Evolutionary conservation across 2,329 filamentous ascomycete genomes (phyloP).

Genomic region (Eutypella sp.): DNA sequence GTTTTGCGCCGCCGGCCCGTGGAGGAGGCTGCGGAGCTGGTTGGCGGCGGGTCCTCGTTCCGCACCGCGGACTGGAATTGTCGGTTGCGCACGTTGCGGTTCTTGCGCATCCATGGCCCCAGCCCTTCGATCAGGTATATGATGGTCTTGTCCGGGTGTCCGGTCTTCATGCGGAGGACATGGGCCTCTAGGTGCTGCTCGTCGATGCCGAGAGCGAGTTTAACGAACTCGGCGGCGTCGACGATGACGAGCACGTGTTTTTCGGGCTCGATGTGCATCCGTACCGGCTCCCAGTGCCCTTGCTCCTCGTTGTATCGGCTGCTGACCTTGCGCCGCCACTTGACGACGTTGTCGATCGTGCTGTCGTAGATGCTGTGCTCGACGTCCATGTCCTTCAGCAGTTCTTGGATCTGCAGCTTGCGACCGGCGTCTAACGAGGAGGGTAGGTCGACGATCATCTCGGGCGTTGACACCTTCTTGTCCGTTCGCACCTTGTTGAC

Average conservation of each 20-base stretch:
- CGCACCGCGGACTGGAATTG: constrained; percentile 63
- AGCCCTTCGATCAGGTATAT: constrained; percentile 73
- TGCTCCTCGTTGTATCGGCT: constrained; percentile 56
- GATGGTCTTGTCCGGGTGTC: constrained; percentile 48
- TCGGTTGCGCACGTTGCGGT: constrained; percentile 60
- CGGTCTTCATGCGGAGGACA: constrained; percentile 47
- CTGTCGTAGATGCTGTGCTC: constrained; percentile 41
- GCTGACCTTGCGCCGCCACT: constrained; percentile 65
- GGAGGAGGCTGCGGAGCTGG: constrained; percentile 16
- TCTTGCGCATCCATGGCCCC: constrained; percentile 61
- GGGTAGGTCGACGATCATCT: constrained; percentile 74
- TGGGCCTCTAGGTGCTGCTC: constrained; percentile 53
- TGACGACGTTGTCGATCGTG: constrained; percentile 49
- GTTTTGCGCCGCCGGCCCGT: constrained; percentile 34
- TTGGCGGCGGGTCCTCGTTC: too few species aligned
- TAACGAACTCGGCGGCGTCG: constrained; percentile 60
- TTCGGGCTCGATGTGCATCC: constrained; percentile 47
- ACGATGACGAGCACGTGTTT: constrained; percentile 59
- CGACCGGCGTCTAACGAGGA: constrained; percentile 45
- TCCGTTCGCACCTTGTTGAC: constrained; percentile 69
- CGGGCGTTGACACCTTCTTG: constrained; percentile 66
- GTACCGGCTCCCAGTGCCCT: constrained; percentile 61
- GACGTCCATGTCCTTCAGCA: constrained; percentile 48
- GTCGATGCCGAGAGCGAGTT: constrained; percentile 45
- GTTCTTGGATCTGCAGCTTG: constrained; percentile 39